Evolutionary conservation across 495 filamentous ascomycete species (phyloP).

Genomic region (Penicillium parvum): DNA sequence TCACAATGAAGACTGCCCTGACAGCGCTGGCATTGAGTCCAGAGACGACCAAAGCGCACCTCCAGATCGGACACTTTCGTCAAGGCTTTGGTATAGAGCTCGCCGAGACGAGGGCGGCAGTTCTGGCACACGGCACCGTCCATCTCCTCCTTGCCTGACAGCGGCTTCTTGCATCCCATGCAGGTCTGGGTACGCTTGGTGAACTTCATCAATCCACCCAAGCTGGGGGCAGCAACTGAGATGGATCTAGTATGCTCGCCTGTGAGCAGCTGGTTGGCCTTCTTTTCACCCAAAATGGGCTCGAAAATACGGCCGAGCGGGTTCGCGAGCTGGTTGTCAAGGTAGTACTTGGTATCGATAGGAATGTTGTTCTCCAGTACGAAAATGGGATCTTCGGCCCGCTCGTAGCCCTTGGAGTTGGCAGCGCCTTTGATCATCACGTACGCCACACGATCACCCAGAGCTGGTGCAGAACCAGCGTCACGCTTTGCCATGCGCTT

Average conservation of each 20-base stretch:
- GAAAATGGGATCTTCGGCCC: slow-evolving; percentile 92
- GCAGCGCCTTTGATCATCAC: slow-evolving; percentile 92
- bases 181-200: slow-evolving; percentile 95
- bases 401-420: slow-evolving; percentile 89
- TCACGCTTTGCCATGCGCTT: slow-evolving; percentile 95
- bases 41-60: slow-evolving; percentile 85
- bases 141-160: slow-evolving; percentile 70
- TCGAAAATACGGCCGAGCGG: slow-evolving; percentile 95
- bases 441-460: slow-evolving; percentile 96
- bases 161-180: slow-evolving; percentile 97
- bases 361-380: slow-evolving; percentile 97
- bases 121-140: slow-evolving; percentile 84
- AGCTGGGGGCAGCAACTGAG: slow-evolving; percentile 78
- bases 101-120: slow-evolving; percentile 78
- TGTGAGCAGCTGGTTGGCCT: slow-evolving; percentile 72
- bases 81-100: slow-evolving; percentile 89
- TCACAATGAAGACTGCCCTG: slow-evolving; percentile 97
- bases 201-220: slow-evolving; percentile 97
- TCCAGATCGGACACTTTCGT: slow-evolving; percentile 86
- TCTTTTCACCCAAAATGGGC: slow-evolving; percentile 89
- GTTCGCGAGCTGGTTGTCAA: slow-evolving; percentile 96
- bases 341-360: slow-evolving; percentile 98
- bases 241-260: slow-evolving; percentile 93
- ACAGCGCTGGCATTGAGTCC: slow-evolving; percentile 98
- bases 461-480: slow-evolving; percentile 84